Conservation (phyloP, 179 eudicot genomes). For the Silene vulgaris region DNA sequence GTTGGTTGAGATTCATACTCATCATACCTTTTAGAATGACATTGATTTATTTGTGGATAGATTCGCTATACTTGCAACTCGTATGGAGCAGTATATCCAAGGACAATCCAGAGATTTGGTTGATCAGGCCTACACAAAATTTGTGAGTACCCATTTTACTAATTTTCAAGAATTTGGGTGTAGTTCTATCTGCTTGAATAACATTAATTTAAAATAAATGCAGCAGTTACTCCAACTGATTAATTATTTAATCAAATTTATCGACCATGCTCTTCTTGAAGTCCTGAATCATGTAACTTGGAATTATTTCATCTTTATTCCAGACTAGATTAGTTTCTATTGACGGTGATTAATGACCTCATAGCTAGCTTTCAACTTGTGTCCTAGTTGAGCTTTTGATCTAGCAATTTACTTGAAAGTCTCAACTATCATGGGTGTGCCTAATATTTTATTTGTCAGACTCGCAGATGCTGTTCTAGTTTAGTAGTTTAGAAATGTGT, state of each 20-base stretch:
- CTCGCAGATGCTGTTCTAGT: background rate
- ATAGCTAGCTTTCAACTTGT: background rate
- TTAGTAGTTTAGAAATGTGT: background rate
- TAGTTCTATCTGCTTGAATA: background rate
- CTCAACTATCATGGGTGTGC: too few species aligned
- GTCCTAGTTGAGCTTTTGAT: background rate
- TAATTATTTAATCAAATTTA: background rate
- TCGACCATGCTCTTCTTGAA: background rate
- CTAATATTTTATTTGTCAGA: background rate
- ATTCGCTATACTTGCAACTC: constrained; percentile 87
- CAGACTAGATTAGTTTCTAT: background rate
- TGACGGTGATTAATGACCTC: background rate
- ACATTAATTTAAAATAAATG: background rate
- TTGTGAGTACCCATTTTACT: constrained; percentile 50
- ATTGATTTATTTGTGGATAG: constrained; percentile 32
- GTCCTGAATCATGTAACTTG: background rate
- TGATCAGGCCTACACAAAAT: constrained; percentile 86
- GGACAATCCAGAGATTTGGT: constrained; percentile 98
- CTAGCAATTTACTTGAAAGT: background rate
- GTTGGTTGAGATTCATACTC: background rate
- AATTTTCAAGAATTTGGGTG: background rate
- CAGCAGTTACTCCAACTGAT: background rate
- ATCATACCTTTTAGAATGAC: background rate
- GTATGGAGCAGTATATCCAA: constrained; percentile 98
- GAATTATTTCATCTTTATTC: background rate